A percentile compares a stretch with the other conserved stretches of the same genome.
Evolutionary conservation across 163 green algal genomes (phyloP).

Genomic region (Chlamydomonas reinhardtii): DNA sequence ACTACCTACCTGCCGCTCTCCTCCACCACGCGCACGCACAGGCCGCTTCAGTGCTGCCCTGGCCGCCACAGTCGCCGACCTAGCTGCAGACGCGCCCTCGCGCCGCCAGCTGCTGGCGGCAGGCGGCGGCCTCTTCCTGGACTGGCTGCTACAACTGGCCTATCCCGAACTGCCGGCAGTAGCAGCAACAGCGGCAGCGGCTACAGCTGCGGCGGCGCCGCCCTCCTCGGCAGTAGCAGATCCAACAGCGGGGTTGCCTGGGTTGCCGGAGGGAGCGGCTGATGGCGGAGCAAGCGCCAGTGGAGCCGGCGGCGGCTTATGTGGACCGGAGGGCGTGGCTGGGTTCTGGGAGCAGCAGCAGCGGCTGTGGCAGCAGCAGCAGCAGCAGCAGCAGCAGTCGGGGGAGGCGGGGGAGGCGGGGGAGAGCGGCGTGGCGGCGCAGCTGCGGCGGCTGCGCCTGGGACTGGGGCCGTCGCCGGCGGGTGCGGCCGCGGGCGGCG

Average conservation of each 20-base stretch:
- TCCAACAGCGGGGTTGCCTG: neutral
- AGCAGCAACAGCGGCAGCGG: neutral
- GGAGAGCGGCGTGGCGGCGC: too few species aligned
- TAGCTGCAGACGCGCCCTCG: constrained; percentile 12
- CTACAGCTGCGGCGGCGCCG: too few species aligned
- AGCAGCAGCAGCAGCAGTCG: too few species aligned
- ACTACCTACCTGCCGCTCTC: too few species aligned
- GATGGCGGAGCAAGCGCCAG: too few species aligned
- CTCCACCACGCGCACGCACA: constrained; percentile 5
- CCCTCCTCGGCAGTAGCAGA: neutral
- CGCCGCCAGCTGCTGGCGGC: constrained; percentile 47
- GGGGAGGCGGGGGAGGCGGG: too few species aligned
- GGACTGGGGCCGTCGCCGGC: too few species aligned
- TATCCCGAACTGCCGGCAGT: constrained; percentile 28
- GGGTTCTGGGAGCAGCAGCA: too few species aligned
- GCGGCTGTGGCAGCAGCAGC: too few species aligned
- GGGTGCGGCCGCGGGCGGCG: neutral
- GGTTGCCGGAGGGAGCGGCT: neutral
- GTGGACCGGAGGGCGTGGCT: too few species aligned
- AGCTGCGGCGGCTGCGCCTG: too few species aligned
- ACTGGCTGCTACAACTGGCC: constrained; percentile 66
- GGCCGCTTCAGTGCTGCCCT: neutral
- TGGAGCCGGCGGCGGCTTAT: too few species aligned
- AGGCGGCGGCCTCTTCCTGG: constrained; percentile 54
- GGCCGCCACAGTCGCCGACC: constrained; percentile 6